Percentiles rank a stretch among this genome's conserved stretches.
These are phyloP conservation scores for Paraurostyla sp. DNA, from an alignment of 73 alveolate species.

Conservation along the genomic window DNA sequence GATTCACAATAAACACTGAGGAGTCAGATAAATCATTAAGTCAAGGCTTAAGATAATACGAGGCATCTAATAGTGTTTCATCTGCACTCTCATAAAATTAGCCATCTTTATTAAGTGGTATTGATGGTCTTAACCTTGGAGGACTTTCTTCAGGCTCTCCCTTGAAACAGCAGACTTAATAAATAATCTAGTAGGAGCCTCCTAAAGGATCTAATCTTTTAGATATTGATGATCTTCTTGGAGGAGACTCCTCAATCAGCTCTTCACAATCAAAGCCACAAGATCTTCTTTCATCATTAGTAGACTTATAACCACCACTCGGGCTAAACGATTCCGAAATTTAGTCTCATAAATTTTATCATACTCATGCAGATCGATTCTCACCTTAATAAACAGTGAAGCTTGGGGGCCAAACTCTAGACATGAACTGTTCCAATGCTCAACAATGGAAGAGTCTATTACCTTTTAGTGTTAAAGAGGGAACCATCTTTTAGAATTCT, in stretches of 20 bases:
- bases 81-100: conserved; percentile 4
- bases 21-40: conserved; percentile 41
- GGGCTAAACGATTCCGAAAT: conserved; percentile 28
- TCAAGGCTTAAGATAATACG: background rate
- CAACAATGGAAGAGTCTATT: conserved; percentile 64
- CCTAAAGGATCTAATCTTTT: background rate
- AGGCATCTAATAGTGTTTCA: background rate
- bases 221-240: conserved; percentile 8
- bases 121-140: background rate
- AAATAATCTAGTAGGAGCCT: background rate
- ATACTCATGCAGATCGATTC: conserved; percentile 54
- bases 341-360: conserved; percentile 29
- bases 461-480: conserved; percentile 66
- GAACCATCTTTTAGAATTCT: conserved; percentile 48
- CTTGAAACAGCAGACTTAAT: background rate
- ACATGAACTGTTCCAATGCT: conserved; percentile 14
- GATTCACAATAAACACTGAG: conserved; percentile 61
- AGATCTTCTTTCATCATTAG: background rate
- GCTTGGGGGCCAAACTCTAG: conserved; percentile 11
- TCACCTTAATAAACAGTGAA: conserved; percentile 59
- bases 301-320: conserved; percentile 7
- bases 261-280: background rate
- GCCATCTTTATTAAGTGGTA: conserved; percentile 15
- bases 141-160: background rate
- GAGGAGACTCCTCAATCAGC: background rate